Base-by-base conservation (phyloP, 768 basidiomycete species). In the Termitomyces sp. region DNA sequence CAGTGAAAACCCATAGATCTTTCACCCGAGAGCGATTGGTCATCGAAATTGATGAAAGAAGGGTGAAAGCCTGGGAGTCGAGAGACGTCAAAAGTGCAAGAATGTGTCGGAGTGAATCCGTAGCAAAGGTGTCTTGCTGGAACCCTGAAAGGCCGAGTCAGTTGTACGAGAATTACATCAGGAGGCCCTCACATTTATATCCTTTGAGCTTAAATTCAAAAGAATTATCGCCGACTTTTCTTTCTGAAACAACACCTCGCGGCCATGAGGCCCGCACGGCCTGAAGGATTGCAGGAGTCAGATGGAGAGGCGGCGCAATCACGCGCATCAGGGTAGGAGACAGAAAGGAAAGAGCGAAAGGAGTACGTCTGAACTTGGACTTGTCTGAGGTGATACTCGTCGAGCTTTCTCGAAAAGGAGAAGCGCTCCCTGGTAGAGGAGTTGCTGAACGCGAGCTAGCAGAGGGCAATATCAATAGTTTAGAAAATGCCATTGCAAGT, bases 141-240 rank as follows among this genome's bases (percentile, higher is more conserved):
- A 89, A 90, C 85, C 87, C 88, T 90, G 25, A 47, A 31, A 59
- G 34, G 17, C 14, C 25, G 7, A 12, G 35, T 53, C 21, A 46
- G 50, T 41, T 38, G 35, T 16, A 19, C 23, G 62, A 53, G 53
- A 61, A 61, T 60, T 56, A 25, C 45, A 66, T 56, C 61, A 29
- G 56, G 55, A 50, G 61, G 61, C 40, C 31, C 60, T 72, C 67
- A 90, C 90, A 89, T 75, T 81, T 85, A 67, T 91, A 91, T 23
- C 89, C 90, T 64, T 89, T 89, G 51, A 91, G 74, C 69, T 88
- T 90, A 72, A 91, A 91, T 68, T 91, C 89, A 66, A 82, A 91
- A 7, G 84, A 82, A 55, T 82, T 82, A 27, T 86, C 82, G 4
- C 81, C 86, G 2, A 90, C 77, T 63, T 87, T 90, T 75, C 85